Evolutionary conservation across 768 basidiomycete genomes (phyloP).

Genomic region (Suillus variegatus): DNA sequence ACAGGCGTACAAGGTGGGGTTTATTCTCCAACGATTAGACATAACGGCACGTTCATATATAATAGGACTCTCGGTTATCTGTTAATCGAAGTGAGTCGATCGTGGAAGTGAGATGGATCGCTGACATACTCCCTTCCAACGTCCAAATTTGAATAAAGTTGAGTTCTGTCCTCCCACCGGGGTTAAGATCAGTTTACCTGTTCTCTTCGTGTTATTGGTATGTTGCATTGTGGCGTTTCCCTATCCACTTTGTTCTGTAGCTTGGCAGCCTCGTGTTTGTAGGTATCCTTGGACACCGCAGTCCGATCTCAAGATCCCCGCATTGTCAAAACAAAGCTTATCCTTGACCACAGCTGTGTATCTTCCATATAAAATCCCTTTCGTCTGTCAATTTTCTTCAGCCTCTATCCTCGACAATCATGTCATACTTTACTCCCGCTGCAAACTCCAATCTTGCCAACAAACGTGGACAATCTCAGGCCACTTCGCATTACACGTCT

Average conservation of each 20-base stretch:
- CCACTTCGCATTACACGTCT: not conserved
- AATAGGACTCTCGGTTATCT: slow-evolving; percentile 5
- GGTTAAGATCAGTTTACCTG: not conserved
- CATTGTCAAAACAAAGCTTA: not conserved
- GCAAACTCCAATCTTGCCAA: not conserved
- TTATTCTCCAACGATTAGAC: not conserved
- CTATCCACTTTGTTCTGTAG: slow-evolving; percentile 4
- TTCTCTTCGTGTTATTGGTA: not conserved
- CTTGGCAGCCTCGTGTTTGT: slow-evolving; percentile 4
- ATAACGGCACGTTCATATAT: slow-evolving; percentile 4
- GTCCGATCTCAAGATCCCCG: not conserved
- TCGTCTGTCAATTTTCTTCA: not conserved
- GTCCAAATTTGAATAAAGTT: slow-evolving; percentile 4
- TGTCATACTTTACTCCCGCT: slow-evolving; percentile 5
- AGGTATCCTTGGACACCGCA: slow-evolving; percentile 8
- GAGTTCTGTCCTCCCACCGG: slow-evolving; percentile 1
- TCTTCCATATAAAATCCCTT: not conserved
- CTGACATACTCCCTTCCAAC: not conserved
- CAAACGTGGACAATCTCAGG: not conserved
- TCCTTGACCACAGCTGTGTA: not conserved
- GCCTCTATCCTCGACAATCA: not conserved
- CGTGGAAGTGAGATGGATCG: not conserved
- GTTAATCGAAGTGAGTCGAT: not conserved
- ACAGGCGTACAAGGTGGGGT: not conserved
- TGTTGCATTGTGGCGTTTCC: not conserved